Conservation (phyloP, 257 asterid genomes). For the Fraxinus cuspidata region DNA sequence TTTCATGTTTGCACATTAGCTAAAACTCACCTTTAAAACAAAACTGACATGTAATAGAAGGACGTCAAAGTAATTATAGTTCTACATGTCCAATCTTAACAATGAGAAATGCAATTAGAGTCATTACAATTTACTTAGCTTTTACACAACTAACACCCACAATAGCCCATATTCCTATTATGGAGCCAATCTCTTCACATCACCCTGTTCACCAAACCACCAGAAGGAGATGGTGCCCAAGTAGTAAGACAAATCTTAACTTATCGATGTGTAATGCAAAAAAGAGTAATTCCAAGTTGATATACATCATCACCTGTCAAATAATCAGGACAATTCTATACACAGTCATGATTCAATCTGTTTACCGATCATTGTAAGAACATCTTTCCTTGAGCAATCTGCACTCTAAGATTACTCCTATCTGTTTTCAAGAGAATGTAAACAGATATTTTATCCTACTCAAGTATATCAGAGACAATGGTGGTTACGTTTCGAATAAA, state of each 20-base stretch:
- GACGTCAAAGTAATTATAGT: too few species aligned
- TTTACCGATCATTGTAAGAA: background rate
- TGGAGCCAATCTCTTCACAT: too few species aligned
- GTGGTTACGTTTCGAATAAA: background rate
- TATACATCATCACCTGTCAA: background rate
- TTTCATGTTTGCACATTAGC: too few species aligned
- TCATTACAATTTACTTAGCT: too few species aligned
- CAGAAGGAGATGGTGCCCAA: background rate
- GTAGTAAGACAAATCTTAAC: background rate
- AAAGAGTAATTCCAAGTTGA: background rate
- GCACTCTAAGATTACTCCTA: background rate
- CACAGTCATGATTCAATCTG: background rate
- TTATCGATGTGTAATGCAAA: background rate
- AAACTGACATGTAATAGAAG: too few species aligned
- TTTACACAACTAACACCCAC: too few species aligned
- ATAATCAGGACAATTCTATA: background rate
- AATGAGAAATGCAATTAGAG: too few species aligned
- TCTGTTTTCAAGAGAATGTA: background rate
- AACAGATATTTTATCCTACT: background rate
- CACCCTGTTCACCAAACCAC: background rate
- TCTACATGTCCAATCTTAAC: too few species aligned
- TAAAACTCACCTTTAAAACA: too few species aligned
- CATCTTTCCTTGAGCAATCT: background rate
- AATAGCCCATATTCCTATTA: too few species aligned
- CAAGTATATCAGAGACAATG: background rate